Evolutionary conservation across 2,329 filamentous ascomycete genomes (phyloP).

Genomic region (Plenodomus lindquistii): DNA sequence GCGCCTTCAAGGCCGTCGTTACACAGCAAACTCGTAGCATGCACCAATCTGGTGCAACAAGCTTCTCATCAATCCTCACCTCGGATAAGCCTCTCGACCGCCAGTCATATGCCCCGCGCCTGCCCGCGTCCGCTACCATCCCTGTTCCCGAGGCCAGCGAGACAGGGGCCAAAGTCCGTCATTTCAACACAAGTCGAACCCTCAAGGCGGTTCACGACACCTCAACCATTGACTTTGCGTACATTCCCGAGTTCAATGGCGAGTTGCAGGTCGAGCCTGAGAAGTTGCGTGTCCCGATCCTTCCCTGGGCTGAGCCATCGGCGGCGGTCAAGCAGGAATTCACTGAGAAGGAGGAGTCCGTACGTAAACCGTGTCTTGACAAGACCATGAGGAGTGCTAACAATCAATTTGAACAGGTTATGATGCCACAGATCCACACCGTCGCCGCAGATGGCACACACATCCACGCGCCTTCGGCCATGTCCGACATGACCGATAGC

Average conservation of each 20-base stretch:
- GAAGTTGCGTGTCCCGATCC: constrained; percentile 54
- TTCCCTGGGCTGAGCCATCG: constrained; percentile 37
- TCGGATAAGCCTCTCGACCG: constrained; percentile 53
- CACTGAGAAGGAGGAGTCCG: constrained; percentile 29
- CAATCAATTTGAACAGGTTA: constrained; percentile 42
- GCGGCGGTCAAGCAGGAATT: constrained; percentile 18
- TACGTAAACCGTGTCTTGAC: constrained; percentile 11
- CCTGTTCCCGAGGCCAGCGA: constrained; percentile 38
- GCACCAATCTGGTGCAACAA: constrained; percentile 64
- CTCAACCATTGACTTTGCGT: constrained; percentile 67
- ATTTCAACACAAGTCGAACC: constrained; percentile 65
- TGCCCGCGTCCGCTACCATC: constrained; percentile 54
- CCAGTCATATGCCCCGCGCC: constrained; percentile 52
- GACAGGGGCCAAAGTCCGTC: constrained; percentile 47
- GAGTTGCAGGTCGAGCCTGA: constrained; percentile 44
- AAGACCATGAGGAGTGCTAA: constrained; percentile 1
- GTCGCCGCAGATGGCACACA: constrained; percentile 54
- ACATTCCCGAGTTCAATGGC: constrained; percentile 58
- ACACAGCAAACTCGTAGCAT: constrained; percentile 52
- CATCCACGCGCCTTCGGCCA: constrained; percentile 55
- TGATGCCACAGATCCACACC: constrained; percentile 62
- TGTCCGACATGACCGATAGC: constrained; percentile 63
- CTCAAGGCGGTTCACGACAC: constrained; percentile 61
- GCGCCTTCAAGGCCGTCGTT: constrained; percentile 49
- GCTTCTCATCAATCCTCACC: constrained; percentile 56